Evolutionary conservation across 768 basidiomycete species (phyloP).

Genomic region (Suillus variegatus): DNA sequence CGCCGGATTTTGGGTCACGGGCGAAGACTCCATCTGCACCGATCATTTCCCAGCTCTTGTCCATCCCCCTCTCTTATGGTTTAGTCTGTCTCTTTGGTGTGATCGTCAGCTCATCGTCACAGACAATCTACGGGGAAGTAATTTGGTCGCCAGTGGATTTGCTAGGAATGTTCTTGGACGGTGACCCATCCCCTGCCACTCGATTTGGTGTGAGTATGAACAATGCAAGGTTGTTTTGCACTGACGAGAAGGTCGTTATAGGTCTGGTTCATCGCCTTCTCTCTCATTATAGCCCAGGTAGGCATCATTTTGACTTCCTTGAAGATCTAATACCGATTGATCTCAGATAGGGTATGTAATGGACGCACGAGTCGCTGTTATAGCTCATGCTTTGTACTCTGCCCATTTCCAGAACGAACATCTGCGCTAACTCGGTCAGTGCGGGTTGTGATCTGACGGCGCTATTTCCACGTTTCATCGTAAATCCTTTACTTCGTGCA

Average conservation of each 20-base stretch:
- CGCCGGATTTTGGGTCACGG: conserved; percentile 65
- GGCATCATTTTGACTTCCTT: background rate
- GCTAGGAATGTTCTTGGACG: conserved; percentile 62
- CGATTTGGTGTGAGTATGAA: conserved; percentile 51
- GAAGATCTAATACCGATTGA: background rate
- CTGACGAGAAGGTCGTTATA: conserved; percentile 15
- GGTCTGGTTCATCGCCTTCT: conserved; percentile 72
- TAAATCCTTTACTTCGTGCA: conserved; percentile 26
- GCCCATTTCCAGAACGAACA: conserved; percentile 46
- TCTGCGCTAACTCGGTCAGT: conserved; percentile 74
- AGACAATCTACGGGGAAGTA: conserved; percentile 67
- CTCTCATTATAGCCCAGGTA: conserved; percentile 74
- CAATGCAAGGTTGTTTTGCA: background rate
- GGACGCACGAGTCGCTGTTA: conserved; percentile 12
- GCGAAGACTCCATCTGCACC: conserved; percentile 53
- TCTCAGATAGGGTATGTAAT: conserved; percentile 7
- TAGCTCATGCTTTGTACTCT: conserved; percentile 12
- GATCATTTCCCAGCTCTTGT: conserved; percentile 58
- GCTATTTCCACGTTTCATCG: conserved; percentile 69
- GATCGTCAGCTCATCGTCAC: conserved; percentile 71
- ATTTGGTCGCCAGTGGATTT: conserved; percentile 76
- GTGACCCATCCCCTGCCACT: conserved; percentile 54
- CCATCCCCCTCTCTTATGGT: conserved; percentile 69
- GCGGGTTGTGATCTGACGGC: conserved; percentile 80
- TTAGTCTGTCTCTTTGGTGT: conserved; percentile 74